A percentile compares a stretch with the other conserved stretches of the same genome.
Evolutionary conservation across 768 basidiomycete genomes (phyloP).

Genomic region (Suillus cothurnatus): DNA sequence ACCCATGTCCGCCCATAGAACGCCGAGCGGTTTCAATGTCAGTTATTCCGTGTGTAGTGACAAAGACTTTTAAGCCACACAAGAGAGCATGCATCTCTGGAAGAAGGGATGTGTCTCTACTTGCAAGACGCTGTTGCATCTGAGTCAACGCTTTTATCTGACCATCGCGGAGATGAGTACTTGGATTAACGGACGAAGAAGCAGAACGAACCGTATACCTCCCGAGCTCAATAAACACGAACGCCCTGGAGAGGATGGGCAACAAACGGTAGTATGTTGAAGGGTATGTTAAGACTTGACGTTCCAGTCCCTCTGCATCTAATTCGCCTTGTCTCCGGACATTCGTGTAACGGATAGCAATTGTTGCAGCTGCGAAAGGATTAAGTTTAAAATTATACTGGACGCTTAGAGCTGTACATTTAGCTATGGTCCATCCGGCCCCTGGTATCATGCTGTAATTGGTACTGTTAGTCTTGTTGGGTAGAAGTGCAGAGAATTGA

Average conservation of each 20-base stretch:
- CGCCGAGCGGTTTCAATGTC: slow-evolving; percentile 69
- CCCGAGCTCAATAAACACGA: slow-evolving; percentile 69
- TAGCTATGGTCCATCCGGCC: slow-evolving; percentile 66
- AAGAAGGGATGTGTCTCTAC: slow-evolving; percentile 63
- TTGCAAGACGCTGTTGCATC: slow-evolving; percentile 50
- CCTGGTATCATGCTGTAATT: slow-evolving; percentile 57
- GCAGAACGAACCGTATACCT: slow-evolving; percentile 49
- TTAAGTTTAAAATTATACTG: neutral
- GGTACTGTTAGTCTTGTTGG: neutral
- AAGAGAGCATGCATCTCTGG: slow-evolving; percentile 73
- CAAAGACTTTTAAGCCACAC: slow-evolving; percentile 68
- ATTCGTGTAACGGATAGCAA: slow-evolving; percentile 71
- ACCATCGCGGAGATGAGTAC: neutral
- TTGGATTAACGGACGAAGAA: neutral
- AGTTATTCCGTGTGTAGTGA: slow-evolving; percentile 49
- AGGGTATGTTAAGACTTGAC: slow-evolving; percentile 72
- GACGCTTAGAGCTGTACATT: slow-evolving; percentile 42
- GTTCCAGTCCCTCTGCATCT: slow-evolving; percentile 56
- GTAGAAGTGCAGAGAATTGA: neutral
- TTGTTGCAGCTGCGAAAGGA: slow-evolving; percentile 47
- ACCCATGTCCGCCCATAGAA: slow-evolving; percentile 79
- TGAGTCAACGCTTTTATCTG: slow-evolving; percentile 53
- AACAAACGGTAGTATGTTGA: slow-evolving; percentile 72
- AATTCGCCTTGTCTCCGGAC: slow-evolving; percentile 69
- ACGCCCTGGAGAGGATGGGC: slow-evolving; percentile 67